phyloP scores from a whole-genome alignment of 78 protist genomes.

The Dictyostelium capitatum region DNA sequence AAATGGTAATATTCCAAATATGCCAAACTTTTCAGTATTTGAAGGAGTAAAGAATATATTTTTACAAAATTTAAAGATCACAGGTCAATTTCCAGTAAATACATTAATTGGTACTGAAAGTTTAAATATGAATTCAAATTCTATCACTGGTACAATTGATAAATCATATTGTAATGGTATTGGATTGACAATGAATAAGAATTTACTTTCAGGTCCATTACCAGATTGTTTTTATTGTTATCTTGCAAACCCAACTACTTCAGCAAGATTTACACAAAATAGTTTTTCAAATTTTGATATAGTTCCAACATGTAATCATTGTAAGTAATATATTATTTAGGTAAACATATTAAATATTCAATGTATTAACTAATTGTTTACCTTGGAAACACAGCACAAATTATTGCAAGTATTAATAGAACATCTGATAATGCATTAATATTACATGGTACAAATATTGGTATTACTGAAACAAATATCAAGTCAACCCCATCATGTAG shows the following conservation, averaged over 20 bases:
- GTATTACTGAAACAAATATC: not conserved
- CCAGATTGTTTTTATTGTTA: constrained; percentile 9
- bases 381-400: too few relatives aligned
- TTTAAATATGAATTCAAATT: too few relatives aligned
- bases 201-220: not conserved
- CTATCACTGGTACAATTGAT: not conserved
- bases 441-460: not conserved
- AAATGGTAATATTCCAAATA: not conserved
- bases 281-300: not conserved
- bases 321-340: too few relatives aligned
- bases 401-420: too few relatives aligned
- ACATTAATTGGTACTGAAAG: too few relatives aligned
- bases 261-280: not conserved
- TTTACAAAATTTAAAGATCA: not conserved
- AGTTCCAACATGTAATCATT: not conserved
- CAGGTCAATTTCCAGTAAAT: too few relatives aligned
- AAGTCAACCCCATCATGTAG: not conserved
- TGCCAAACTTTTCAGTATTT: not conserved
- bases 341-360: too few relatives aligned
- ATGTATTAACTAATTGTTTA: too few relatives aligned
- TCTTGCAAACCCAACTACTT: not conserved
- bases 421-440: not conserved
- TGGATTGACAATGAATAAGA: not conserved
- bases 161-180: not conserved
- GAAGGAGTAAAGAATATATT: too few relatives aligned